Evolutionary conservation across 208 protist genomes (phyloP), one percentile per base, ranked within the genome.

Genomic region (Naegleria fowleri): DNA sequence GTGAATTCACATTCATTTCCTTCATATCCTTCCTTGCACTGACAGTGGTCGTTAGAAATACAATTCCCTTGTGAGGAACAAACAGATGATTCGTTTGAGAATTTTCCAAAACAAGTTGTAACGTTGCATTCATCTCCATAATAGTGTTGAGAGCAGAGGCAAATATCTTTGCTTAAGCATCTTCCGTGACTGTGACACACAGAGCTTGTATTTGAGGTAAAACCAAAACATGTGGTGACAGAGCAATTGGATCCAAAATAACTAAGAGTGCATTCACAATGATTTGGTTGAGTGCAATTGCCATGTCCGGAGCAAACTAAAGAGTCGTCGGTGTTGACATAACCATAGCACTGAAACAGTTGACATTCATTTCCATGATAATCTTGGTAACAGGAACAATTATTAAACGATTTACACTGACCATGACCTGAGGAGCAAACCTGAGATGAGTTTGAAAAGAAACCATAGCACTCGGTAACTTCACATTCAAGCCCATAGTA

Each of bases 401-500:
- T 25, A 58, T 88, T 58, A 39, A 36, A 58, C 15, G 9, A 13
- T 16, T 38, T 29, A 38, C 84, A 88, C 29, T 36, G 15, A 38
- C 84, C 84, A n/a, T 87, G 40, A 39, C 55, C 1, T 38, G 6
- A 6, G n/a, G 41, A 58, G 13, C 84, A 88, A 1, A 58, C 41
- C 15, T 48, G 5, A 38, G 84, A 19, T 0, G 9, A 36, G 7
- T 33, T 88, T 16, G 84, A 88, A 55, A 0, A n/a, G 6, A 25
- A 1, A 16, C 84, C 84, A 58, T 58, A 88, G 33, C 84, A 88
- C 15, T 19, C 16, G 15, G 84, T 88, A 40, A 39, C 19, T 85
- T 88, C 15, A 58, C 84, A 88, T 16, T 88, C 9, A 58, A 5
- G 29, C 39, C 84, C 84, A 88, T 39, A 88, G 33, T 88, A 88